Conservation (phyloP, 2,329 filamentous ascomycete genomes). For the Colletotrichum siamense region DNA sequence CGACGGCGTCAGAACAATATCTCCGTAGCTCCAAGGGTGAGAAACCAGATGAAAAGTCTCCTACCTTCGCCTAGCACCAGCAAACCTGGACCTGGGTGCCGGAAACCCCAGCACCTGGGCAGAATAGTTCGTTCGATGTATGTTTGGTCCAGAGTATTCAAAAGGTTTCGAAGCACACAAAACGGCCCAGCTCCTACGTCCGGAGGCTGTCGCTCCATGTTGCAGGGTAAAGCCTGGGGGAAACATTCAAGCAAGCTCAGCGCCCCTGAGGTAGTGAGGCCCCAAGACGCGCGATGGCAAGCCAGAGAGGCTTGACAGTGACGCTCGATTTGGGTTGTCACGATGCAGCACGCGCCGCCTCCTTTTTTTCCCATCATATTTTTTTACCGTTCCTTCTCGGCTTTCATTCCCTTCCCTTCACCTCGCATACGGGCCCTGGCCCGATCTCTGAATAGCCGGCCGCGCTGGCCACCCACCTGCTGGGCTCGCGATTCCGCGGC, state of each 20-base stretch:
- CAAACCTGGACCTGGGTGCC: background rate
- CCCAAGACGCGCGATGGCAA: background rate
- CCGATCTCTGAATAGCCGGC: background rate
- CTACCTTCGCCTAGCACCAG: background rate
- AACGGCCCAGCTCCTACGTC: background rate
- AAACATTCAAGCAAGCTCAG: background rate
- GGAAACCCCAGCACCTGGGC: background rate
- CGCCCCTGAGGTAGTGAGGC: background rate
- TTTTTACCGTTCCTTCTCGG: background rate
- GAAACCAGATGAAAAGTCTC: slow-evolving; percentile 21
- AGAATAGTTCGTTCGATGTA: slow-evolving; percentile 17
- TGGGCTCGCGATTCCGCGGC: background rate
- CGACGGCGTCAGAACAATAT: background rate
- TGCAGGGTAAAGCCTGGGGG: background rate
- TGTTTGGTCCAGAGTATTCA: slow-evolving; percentile 2
- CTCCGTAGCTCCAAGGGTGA: background rate
- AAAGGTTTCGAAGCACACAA: slow-evolving; percentile 4
- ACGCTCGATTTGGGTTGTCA: background rate
- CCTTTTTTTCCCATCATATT: background rate
- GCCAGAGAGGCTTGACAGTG: background rate
- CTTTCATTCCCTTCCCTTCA: background rate
- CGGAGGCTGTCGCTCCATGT: background rate
- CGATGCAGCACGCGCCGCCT: background rate
- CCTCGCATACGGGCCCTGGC: background rate
- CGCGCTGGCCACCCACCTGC: background rate